Base-by-base conservation (phyloP, 371 early-diverging fungal genomes). In the Apophysomyces sp. region DNA sequence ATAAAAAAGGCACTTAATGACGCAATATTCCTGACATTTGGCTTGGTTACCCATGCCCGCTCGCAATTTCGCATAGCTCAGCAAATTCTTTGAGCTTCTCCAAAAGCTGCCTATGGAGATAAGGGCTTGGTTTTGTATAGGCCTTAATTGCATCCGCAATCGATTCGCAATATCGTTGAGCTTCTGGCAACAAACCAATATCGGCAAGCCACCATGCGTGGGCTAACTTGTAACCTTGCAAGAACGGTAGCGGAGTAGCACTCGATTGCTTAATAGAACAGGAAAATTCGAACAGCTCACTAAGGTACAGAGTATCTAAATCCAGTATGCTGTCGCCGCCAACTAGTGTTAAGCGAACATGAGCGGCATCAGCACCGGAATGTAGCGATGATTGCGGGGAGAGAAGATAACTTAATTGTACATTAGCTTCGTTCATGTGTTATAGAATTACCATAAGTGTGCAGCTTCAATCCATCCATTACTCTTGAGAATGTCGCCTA, bases 201-300 rank as follows among this genome's bases (percentile, higher is more conserved):
- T 95, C 98, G 11, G 86, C 82, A 15, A 97, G 78, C 72, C 84
- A 82, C 89, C 88, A 89, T 21, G 95, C 95, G 65, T 91, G 86
- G 18, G 78, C 62, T 7, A 97, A 73, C 67, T 96, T 96, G 77
- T 93, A 95, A 0, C 92, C 89, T 71, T 95, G 96, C 53, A 97
- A 67, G 71, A 92, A 94, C 2, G 96, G 95, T 8, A 96, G 61
- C 13, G 86, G 72, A 6, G 72, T 75, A 24, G 77, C 57, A 13
- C 72, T 52, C 18, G 85, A 79, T 11, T 76, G 80, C 26, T 80
- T 74, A 26, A 74, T 69, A 3, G 90, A 86, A 41, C 81, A 71
- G 8, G 87, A 86, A 73, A 88, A 89, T 71, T 97, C 98, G 65
- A 83, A 92, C 15, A 95, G 72, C 68, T 96, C 96, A 0, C 92